phyloP scores from a whole-genome alignment of 2,329 filamentous ascomycete species.

The Pseudocercospora fijiensis region DNA sequence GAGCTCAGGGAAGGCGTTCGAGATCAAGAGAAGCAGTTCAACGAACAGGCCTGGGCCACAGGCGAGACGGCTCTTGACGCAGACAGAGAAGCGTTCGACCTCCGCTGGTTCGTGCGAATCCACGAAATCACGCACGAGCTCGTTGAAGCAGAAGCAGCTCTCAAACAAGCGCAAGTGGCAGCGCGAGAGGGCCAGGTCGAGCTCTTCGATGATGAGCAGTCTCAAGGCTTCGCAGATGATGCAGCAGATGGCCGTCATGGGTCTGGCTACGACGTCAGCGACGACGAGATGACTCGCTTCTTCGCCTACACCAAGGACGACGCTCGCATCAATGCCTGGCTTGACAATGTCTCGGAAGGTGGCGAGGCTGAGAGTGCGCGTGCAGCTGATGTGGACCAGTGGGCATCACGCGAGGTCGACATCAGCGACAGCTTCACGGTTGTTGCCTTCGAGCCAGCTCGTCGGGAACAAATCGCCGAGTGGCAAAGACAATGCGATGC shows the following conservation, averaged over 20 bases:
- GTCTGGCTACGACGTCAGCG: neutral
- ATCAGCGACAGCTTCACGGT: conserved; percentile 13
- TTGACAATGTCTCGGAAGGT: neutral
- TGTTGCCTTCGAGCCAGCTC: conserved; percentile 1
- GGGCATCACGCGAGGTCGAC: conserved; percentile 8
- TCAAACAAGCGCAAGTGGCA: neutral
- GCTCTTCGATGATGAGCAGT: neutral
- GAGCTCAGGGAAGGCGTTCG: neutral
- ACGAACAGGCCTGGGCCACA: neutral
- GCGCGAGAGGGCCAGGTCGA: conserved; percentile 1
- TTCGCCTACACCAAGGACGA: neutral
- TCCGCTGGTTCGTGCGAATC: conserved; percentile 6
- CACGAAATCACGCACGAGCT: conserved; percentile 12
- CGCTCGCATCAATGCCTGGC: conserved; percentile 4
- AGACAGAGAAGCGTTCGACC: conserved; percentile 6
- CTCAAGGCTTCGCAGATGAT: conserved; percentile 11
- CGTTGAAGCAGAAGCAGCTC: conserved; percentile 5
- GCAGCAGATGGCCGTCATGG: neutral
- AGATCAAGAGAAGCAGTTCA: conserved; percentile 2
- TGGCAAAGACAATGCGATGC: conserved; percentile 1
- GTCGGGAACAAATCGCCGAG: conserved; percentile 10
- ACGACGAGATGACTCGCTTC: neutral
- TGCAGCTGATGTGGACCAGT: conserved; percentile 11
- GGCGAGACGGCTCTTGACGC: neutral
- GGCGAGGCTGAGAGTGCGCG: conserved; percentile 1